Evolutionary conservation across 2,329 filamentous ascomycete species (phyloP), one percentile per base, ranked within the genome.

Genomic region (Colletotrichum camelliae): DNA sequence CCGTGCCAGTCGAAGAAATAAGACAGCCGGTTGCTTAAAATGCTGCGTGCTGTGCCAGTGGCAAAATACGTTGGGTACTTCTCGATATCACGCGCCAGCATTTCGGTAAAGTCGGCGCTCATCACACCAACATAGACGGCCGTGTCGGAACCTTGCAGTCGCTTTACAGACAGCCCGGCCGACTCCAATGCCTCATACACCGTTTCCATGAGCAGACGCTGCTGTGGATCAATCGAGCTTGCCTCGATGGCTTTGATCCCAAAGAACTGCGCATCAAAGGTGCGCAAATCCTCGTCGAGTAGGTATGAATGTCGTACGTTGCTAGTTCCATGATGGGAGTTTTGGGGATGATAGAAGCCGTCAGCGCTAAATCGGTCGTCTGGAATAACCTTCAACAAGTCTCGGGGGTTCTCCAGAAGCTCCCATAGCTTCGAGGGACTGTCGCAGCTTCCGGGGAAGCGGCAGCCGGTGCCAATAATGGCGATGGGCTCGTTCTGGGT

Each of bases 1-100:
- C 85, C 85, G 16, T 82, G 80, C 72, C 85, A 80, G 74, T 87
- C 84, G 58, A 86, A 84, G 72, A 85, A 84, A 71, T 85, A 85
- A 0, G 84, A 86, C 24, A 87, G 80, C 2, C 86, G 80, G 73
- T 87, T 87, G 1, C 84, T 81, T 57, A 85, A 70, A 27, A 85
- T 84, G n/a, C 81, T 79, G 4, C 79, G 78, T 10, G 80, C 81
- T 31, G 79, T 82, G 2, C 84, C 85, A 1, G 81, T 83, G 1
- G 79, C 80, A 24, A 80, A 81, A 48, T 81, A 82, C 10, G 78
- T 78, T 1, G 79, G 80, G 15, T 77, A 66, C 35, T 76, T 68
- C 15, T 81, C 79, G 3, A 76, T 76, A 52, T 82, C 81, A 13
- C 78, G 74, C 5, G 77, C 55, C 9, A 79, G 76, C 12, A 29